phyloP scores from a whole-genome alignment of 306 rosid genomes.

The Gynostemma pentaphyllum region DNA sequence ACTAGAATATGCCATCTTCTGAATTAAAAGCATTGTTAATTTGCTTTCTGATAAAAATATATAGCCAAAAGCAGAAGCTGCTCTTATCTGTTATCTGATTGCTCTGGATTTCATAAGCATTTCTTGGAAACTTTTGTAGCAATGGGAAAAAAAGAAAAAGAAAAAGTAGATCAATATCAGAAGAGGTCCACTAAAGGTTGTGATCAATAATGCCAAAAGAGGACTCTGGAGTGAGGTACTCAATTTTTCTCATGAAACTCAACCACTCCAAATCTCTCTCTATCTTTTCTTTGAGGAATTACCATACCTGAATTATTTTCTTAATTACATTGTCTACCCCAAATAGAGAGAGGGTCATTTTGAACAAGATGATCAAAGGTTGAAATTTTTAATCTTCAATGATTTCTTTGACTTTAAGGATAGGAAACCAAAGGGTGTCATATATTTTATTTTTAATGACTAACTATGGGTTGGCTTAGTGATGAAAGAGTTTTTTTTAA shows the following conservation, averaged over 20 bases:
- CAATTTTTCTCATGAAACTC: slow-evolving; percentile 2
- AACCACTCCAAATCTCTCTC: background rate
- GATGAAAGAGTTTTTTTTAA: too few species aligned
- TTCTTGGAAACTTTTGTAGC: slow-evolving; percentile 11
- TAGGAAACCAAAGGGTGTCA: background rate
- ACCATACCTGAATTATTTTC: background rate
- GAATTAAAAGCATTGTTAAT: slow-evolving; percentile 24
- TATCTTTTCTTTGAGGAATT: background rate
- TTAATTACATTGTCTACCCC: background rate
- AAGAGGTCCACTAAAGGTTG: slow-evolving; percentile 5
- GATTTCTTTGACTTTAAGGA: slow-evolving; percentile 4
- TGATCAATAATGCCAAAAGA: slow-evolving; percentile 8
- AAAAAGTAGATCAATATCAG: background rate
- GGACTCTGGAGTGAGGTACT: slow-evolving; percentile 4
- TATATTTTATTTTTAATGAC: background rate
- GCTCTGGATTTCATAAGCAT: background rate
- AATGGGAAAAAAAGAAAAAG: background rate
- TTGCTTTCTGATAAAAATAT: slow-evolving; percentile 16
- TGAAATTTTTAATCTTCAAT: background rate
- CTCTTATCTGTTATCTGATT: background rate
- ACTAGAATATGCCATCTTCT: slow-evolving; percentile 22
- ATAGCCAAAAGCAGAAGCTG: background rate
- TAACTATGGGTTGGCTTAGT: too few species aligned
- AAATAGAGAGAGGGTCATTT: background rate
- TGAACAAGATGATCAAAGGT: background rate